Evolutionary conservation across 2,329 filamentous ascomycete species (phyloP).

Genomic region (Fusarium verrucosum): DNA sequence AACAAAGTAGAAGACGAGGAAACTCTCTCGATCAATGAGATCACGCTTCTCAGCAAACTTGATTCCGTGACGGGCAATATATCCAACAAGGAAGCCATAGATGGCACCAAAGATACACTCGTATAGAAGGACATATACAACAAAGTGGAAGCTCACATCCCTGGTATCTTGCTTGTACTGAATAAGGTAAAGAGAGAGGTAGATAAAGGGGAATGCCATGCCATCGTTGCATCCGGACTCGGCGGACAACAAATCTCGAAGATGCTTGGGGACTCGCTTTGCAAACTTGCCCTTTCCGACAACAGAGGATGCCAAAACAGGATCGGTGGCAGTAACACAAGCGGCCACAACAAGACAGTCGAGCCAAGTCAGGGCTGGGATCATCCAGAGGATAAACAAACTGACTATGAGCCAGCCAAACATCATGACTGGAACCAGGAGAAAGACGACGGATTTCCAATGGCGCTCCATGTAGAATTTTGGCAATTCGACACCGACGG

Average conservation of each 20-base stretch:
- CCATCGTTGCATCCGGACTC: slow-evolving; percentile 99
- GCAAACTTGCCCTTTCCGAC: slow-evolving; percentile 99
- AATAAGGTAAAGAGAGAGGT: slow-evolving; percentile 89
- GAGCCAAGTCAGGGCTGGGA: slow-evolving; percentile 82
- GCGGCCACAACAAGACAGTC: slow-evolving; percentile 88
- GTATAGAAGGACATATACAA: slow-evolving; percentile 90
- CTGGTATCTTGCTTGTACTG: slow-evolving; percentile 75
- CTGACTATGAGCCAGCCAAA: slow-evolving; percentile 94
- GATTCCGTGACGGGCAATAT: slow-evolving; percentile 89
- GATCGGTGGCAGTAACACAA: slow-evolving; percentile 96
- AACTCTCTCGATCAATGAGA: slow-evolving; percentile 94
- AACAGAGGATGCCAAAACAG: slow-evolving; percentile 94
- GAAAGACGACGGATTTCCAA: slow-evolving; percentile 89
- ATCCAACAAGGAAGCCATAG: slow-evolving; percentile 88
- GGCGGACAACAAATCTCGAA: slow-evolving; percentile 92
- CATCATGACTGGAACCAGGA: slow-evolving; percentile 96
- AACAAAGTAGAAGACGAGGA: slow-evolving; percentile 98
- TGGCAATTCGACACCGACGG: slow-evolving; percentile 88
- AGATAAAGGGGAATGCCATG: slow-evolving; percentile 99
- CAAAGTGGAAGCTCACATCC: slow-evolving; percentile 83
- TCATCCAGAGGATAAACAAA: slow-evolving; percentile 93
- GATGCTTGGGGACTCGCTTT: slow-evolving; percentile 95
- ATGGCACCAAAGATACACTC: slow-evolving; percentile 94
- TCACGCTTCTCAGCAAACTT: slow-evolving; percentile 85
- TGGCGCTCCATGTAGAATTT: slow-evolving; percentile 98